Evolutionary conservation across 371 early-diverging fungal species (phyloP).

Genomic region (Rhizomucor miehei): DNA sequence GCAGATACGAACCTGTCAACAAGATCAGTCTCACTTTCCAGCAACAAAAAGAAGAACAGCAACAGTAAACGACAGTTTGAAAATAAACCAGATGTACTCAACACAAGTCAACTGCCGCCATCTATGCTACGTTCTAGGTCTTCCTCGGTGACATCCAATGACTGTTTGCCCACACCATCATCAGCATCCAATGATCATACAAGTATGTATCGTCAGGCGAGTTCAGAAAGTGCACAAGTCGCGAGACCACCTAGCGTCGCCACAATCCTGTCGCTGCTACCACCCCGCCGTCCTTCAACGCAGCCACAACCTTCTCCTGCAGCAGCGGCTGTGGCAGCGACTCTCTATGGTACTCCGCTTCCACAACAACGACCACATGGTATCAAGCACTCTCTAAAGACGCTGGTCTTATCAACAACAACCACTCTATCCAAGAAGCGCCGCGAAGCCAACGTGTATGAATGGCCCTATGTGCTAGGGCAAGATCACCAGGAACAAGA

Average conservation of each 20-base stretch:
- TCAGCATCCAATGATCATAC: constrained; percentile 1
- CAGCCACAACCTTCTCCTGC: constrained; percentile 1
- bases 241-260: constrained; percentile 10
- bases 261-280: constrained; percentile 2
- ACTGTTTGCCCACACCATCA: constrained; percentile 1
- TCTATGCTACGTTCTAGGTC: constrained; percentile 12
- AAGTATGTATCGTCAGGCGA: constrained; percentile 6
- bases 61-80: too few relatives aligned
- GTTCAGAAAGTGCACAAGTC: constrained; percentile 5
- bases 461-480: constrained; percentile 7
- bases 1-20: too few relatives aligned
- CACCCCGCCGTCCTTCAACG: constrained; percentile 1
- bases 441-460: background rate
- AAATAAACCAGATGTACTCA: too few relatives aligned
- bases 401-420: too few relatives aligned
- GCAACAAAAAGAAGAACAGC: background rate
- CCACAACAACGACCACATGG: too few relatives aligned
- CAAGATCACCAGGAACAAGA: constrained; percentile 20
- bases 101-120: constrained; percentile 4
- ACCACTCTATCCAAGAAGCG: background rate
- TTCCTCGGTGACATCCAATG: constrained; percentile 11
- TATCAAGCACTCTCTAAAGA: too few relatives aligned
- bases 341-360: too few relatives aligned
- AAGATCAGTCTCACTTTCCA: background rate
- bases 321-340: background rate